These are phyloP conservation scores for Guadua angustifolia DNA, from an alignment of 176 grass and related monocot genomes.

Conservation along the genomic window DNA sequence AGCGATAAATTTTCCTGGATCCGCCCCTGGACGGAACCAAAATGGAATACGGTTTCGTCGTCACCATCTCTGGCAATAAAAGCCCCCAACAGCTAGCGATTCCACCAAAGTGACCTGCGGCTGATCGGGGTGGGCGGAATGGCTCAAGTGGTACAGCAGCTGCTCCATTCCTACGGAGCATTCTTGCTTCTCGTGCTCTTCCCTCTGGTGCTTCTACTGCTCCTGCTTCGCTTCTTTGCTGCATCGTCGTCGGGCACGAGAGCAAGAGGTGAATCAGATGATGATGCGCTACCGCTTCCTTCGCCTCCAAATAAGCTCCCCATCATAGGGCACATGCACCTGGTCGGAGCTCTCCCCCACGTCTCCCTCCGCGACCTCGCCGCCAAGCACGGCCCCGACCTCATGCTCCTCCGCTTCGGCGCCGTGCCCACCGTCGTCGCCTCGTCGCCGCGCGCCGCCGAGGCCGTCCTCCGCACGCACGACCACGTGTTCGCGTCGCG, in stretches of 20 bases:
- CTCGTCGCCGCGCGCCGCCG: constrained; percentile 45
- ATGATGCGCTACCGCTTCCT: background rate
- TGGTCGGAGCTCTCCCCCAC: constrained; percentile 39
- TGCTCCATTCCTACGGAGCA: too few relatives aligned
- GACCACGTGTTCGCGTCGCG: constrained; percentile 55
- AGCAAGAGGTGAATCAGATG: too few relatives aligned
- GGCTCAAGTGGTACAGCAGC: too few relatives aligned
- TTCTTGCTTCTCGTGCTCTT: too few relatives aligned
- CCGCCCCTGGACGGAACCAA: too few relatives aligned
- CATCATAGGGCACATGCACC: constrained; percentile 50
- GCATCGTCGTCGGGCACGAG: background rate
- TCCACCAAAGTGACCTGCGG: too few relatives aligned
- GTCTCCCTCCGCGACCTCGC: constrained; percentile 29
- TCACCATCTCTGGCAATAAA: too few relatives aligned
- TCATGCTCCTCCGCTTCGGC: constrained; percentile 55
- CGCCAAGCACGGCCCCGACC: constrained; percentile 16
- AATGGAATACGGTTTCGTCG: too few relatives aligned
- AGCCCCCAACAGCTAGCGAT: too few relatives aligned
- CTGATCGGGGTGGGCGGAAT: too few relatives aligned
- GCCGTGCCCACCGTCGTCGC: constrained; percentile 39
- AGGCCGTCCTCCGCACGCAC: constrained; percentile 51
- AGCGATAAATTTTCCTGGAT: too few relatives aligned
- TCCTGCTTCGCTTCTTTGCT: background rate
- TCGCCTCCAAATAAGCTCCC: constrained; percentile 46
- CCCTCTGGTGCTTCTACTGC: background rate